These are phyloP conservation scores for Pseudofabraea citricarpa DNA, from an alignment of 2,329 filamentous ascomycete genomes.

Conservation along the genomic window DNA sequence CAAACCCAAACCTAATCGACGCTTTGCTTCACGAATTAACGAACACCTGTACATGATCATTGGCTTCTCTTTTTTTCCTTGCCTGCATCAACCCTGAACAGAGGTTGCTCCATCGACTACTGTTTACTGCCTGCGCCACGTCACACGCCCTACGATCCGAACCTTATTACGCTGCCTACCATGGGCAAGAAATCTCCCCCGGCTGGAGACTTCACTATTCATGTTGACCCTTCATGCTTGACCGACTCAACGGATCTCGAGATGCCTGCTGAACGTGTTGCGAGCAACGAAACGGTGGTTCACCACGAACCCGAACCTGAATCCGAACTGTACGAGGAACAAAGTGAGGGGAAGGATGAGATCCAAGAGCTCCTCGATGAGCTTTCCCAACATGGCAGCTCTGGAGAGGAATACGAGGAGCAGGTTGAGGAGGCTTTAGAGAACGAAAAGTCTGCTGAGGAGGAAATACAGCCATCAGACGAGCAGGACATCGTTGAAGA, in stretches of 20 bases:
- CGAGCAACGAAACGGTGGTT: constrained; percentile 19
- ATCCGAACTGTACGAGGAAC: background rate
- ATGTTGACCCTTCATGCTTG: constrained; percentile 24
- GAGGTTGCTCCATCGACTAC: background rate
- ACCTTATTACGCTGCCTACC: constrained; percentile 13
- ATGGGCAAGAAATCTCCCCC: constrained; percentile 11
- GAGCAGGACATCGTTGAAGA: too few species aligned
- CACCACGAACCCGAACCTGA: constrained; percentile 12
- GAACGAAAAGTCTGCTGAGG: background rate
- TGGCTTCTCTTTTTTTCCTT: background rate
- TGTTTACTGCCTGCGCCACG: constrained; percentile 1
- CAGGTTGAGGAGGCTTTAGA: background rate
- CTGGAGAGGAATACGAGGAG: background rate
- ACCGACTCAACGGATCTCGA: constrained; percentile 14
- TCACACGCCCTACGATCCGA: constrained; percentile 3
- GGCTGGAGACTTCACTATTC: constrained; percentile 22
- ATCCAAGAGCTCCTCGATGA: constrained; percentile 3
- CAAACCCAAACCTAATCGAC: background rate
- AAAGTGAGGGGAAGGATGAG: background rate
- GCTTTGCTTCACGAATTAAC: constrained; percentile 1
- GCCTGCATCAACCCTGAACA: background rate
- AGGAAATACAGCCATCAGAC: too few species aligned
- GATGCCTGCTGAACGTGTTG: constrained; percentile 15
- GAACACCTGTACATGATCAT: constrained; percentile 2
- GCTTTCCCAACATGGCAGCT: background rate